Evolutionary conservation across 306 rosid species (phyloP), one percentile per base, ranked within the genome.

Genomic region (Senna tora): DNA sequence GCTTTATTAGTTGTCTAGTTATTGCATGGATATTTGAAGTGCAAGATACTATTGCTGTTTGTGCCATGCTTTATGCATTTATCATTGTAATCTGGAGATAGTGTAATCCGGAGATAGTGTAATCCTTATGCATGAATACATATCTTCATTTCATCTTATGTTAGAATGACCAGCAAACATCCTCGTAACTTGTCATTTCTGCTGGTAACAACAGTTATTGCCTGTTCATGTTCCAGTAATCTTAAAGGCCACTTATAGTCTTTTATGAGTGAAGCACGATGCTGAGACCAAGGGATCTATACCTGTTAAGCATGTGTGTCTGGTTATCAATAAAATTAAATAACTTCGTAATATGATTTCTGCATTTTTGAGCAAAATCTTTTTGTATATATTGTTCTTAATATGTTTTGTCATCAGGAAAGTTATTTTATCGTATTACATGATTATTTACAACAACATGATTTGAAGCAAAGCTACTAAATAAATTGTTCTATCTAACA

Each of bases 401-500:
- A 33, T 8, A 15, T 15, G 9, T 32, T 2, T 46, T 17, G 57
- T 45, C 38, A 7, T 14, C 36, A 12, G 21, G n/a, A 12, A 45
- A 45, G 9, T 46, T 32, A 12, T 52, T 64, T 42, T 13, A n/a
- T n/a, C n/a, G n/a, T n/a, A n/a, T n/a, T n/a, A 20, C 69, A 22
- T 62, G 42, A 39, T 61, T 77, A 32, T 20, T 38, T 39, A 25
- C 69, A 41, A 25, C 69, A 41, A 28, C 58, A 63, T 28, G 33
- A 53, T 58, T 65, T 60, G 63, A 59, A 39, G 22, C 56, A 47
- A 28, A 49, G 80, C 6, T 21, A 55, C 51, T 55, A 34, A 9
- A 64, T 64, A 70, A 43, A 51, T 63, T 30, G 71, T 9, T 69
- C 41, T 13, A 17, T 79, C 57, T 17, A 62, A 38, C 33, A 5